Base-by-base conservation (phyloP, 1,284 basidiomycete species). In the Ustilago hordei region DNA sequence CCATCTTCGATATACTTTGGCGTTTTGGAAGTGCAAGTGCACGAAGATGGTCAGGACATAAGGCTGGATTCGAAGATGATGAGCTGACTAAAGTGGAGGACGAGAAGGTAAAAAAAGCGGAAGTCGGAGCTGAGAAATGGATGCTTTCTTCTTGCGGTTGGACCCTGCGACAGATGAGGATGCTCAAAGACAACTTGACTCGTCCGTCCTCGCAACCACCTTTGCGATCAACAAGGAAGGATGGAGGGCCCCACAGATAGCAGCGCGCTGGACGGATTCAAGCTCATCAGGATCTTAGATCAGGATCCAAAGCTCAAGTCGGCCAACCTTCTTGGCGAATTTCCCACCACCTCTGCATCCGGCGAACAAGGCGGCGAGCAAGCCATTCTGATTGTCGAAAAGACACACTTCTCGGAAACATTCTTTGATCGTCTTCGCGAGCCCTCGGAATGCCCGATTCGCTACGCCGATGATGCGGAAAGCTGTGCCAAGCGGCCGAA, bases 361-460 rank as follows among this genome's bases (percentile, higher is more conserved):
- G 64, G 61, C 28, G 47, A 50, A 1, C 15, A 32, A 3, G n/a
- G 34, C 7, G 36, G 45, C 32, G 73, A 74, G 31, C 68, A 62
- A 9, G 84, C 81, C 11, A 71, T 85, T 9, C 61, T 85, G 11
- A 61, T 84, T 17, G 54, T 85, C 45, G 84, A 85, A 56, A 84
- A 82, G 60, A 82, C 82, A 13, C 80, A 83, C 68, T 85, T 82
- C 54, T 60, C 75, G 2, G 57, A 68, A 4, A 34, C 43, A 4
- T 80, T 84, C 38, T 73, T 65, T n/a, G 32, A 60, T 2, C 39
- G 19, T 0, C 54, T 69, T 15, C 28, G 31, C 8, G 50, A 31
- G 12, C 17, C 45, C 8, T 2, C 19, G 19, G 38, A 32, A 1
- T 5, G 53, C 6, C 32, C 34, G 11, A 45, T 32, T 3, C 43